A percentile compares a stretch with the other conserved stretches of the same genome.
phyloP scores from a whole-genome alignment of 352 stramenopile genomes.

The Peronospora destructor region DNA sequence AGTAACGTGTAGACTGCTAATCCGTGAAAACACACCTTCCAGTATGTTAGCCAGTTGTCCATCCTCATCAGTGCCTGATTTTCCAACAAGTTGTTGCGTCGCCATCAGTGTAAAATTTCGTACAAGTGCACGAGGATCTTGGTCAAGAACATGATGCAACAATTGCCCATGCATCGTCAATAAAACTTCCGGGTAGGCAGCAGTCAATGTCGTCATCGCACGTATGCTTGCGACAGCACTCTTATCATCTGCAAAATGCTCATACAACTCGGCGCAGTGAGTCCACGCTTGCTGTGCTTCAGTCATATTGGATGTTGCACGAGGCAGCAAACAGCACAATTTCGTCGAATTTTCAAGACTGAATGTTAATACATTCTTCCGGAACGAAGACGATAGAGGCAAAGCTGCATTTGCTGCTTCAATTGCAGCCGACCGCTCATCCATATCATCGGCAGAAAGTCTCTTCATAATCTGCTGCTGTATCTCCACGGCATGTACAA shows the following conservation, averaged over 20 bases:
- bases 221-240: conserved; percentile 26
- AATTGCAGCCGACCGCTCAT: conserved; percentile 30
- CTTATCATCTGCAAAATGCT: conserved; percentile 30
- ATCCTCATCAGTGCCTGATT: conserved; percentile 4
- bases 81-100: conserved; percentile 24
- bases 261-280: conserved; percentile 34
- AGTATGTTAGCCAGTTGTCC: conserved; percentile 10
- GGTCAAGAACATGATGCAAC: conserved; percentile 26
- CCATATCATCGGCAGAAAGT: conserved; percentile 14
- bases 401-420: conserved; percentile 26
- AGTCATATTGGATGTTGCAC: conserved; percentile 11
- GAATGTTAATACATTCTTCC: conserved; percentile 19
- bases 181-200: conserved; percentile 15
- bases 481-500: conserved; percentile 21
- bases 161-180: conserved; percentile 27
- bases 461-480: conserved; percentile 23
- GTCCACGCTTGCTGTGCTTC: conserved; percentile 40
- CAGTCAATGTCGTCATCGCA: conserved; percentile 29
- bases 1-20: background rate
- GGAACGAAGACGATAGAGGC: conserved; percentile 22
- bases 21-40: conserved; percentile 22
- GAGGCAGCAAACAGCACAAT: conserved; percentile 20
- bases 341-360: conserved; percentile 11
- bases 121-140: conserved; percentile 27
- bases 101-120: conserved; percentile 30